phyloP scores from a whole-genome alignment of 352 stramenopile species.

The Globisporangium takayamanum region DNA sequence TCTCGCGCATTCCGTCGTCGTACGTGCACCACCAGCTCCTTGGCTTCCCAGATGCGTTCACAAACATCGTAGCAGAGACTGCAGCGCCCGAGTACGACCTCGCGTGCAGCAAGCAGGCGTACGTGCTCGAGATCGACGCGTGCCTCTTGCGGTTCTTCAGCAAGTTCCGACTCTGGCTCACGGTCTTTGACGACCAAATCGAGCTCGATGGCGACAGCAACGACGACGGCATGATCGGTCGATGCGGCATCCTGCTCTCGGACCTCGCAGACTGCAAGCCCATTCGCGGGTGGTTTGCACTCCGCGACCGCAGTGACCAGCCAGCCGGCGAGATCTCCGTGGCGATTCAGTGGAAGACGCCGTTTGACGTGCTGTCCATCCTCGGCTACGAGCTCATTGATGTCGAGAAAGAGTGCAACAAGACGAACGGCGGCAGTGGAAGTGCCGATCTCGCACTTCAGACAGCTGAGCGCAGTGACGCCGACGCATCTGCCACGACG shows the following conservation, averaged over 20 bases:
- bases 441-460: not conserved
- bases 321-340: conserved; percentile 63
- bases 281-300: conserved; percentile 65
- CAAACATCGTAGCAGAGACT: conserved; percentile 67
- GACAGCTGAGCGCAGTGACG: too few relatives aligned
- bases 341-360: conserved; percentile 70
- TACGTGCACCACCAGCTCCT: conserved; percentile 91
- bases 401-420: conserved; percentile 18
- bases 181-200: conserved; percentile 80
- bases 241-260: conserved; percentile 56
- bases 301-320: conserved; percentile 49
- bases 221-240: conserved; percentile 64
- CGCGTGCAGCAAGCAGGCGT: conserved; percentile 49
- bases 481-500: not conserved
- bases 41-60: conserved; percentile 86
- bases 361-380: conserved; percentile 62
- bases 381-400: conserved; percentile 68
- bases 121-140: conserved; percentile 61
- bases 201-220: conserved; percentile 25
- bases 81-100: conserved; percentile 73
- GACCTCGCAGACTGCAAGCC: conserved; percentile 64
- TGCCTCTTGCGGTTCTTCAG: conserved; percentile 77
- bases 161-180: conserved; percentile 77
- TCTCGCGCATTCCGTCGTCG: conserved; percentile 44
- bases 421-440: conserved; percentile 11